Evolutionary conservation across 352 stramenopile species (phyloP), one percentile per base, ranked within the genome.

Genomic region (Elongisporangium prolatum): DNA sequence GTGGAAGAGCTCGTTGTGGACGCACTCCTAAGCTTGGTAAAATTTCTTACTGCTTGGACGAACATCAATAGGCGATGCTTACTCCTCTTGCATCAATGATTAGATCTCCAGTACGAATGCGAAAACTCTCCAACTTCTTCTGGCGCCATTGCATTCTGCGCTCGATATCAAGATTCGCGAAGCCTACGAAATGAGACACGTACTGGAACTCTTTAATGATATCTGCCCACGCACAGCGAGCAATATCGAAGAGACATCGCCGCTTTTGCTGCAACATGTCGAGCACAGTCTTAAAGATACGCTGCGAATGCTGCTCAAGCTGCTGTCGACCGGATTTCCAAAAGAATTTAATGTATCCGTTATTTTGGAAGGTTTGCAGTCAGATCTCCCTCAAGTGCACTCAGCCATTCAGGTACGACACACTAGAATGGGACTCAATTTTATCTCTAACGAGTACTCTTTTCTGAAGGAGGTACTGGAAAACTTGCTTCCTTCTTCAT

Each of bases 271-370:
- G 11, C 83, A 93, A 57, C 83, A 93, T 54, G 72, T 93, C 9
- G 84, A 93, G 50, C 78, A 92, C 54, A 83, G 73, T 25, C 40
- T 92, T n/a, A 83, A 92, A 25, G 84, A 89, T 50, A 74, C 82
- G 0, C 72, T 86, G 8, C 81, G 84, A 1, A 59, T 95, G 14
- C 38, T 93, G 34, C 75, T 95, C 8, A 95, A 93, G 56, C 57
- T 95, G 4, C 65, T 93, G 0, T 90, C 86, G 3, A 89, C 81
- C 5, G 81, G 79, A 20, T 95, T 95, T 22, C 86, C 86, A 9
- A 85, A 84, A 51, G 82, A 89, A 22, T 95, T 95, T 52, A 86
- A 89, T 53, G 78, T 95, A 9, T 59, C 75, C 18, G 84, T 95
- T 8, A 89, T 95, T 59, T 52, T 95, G 4, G 84, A 95, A 68